These are phyloP conservation scores for Metschnikowia corniflorae DNA, from an alignment of 805 yeast genomes.

Conservation along the genomic window DNA sequence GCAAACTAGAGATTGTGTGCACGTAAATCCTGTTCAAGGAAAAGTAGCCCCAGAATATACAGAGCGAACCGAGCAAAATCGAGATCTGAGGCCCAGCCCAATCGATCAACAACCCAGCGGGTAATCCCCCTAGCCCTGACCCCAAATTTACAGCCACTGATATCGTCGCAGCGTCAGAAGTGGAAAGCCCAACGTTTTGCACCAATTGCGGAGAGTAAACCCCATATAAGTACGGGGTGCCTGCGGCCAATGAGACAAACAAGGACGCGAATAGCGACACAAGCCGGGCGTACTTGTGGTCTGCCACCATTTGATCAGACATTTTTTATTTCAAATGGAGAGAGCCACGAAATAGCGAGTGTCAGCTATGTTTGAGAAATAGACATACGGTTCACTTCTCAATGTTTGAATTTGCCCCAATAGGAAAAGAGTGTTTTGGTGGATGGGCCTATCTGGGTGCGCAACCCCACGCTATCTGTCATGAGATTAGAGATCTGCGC, in stretches of 20 bases:
- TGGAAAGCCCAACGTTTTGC: conserved; percentile 50
- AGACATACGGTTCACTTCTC: no score
- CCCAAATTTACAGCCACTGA: conserved; percentile 60
- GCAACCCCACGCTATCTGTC: no score
- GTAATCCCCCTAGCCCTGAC: conserved; percentile 62
- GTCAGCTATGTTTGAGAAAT: no score
- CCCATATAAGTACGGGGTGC: conserved; percentile 73
- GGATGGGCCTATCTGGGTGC: no score
- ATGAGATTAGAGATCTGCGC: no score
- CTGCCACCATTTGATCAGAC: conserved; percentile 1
- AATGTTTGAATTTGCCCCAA: no score
- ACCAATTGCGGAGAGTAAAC: conserved; percentile 74
- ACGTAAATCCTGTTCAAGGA: conserved; percentile 47
- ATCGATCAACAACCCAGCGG: conserved; percentile 70
- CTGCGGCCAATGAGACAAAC: conserved; percentile 62
- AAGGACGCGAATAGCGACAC: conserved; percentile 30
- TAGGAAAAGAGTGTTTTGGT: no score
- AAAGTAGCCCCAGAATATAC: conserved; percentile 53
- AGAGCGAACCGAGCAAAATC: conserved; percentile 50
- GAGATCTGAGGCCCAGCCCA: conserved; percentile 53
- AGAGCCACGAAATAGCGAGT: no score
- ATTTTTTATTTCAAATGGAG: no score
- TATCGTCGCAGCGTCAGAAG: conserved; percentile 59
- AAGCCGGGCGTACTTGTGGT: conserved; percentile 17
- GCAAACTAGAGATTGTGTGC: conserved; percentile 35